Evolutionary conservation across 75 land plant species (phyloP).

Genomic region (Selaginella moellendorffii): DNA sequence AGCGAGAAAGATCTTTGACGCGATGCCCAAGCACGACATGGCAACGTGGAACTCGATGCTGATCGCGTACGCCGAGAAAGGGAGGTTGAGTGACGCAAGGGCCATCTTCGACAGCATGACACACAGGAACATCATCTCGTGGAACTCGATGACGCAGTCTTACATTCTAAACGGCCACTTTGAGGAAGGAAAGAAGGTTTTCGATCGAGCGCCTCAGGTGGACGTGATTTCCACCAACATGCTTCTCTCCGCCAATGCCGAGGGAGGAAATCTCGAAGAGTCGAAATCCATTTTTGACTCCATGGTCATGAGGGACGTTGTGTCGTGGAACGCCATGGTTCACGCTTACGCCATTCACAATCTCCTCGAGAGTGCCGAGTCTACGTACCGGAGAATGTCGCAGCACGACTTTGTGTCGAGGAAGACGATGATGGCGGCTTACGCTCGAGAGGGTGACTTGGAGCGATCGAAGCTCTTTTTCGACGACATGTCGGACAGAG

Average conservation of each 20-base stretch:
- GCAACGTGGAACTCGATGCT: conserved; percentile 1
- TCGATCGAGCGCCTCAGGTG: conserved; percentile 1
- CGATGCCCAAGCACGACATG: background rate
- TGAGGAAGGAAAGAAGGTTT: background rate
- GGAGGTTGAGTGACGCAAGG: background rate
- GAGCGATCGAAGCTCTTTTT: background rate
- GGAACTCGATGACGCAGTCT: background rate
- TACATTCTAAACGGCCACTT: background rate
- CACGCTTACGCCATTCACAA: background rate
- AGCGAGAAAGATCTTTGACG: background rate
- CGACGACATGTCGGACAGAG: conserved; percentile 2
- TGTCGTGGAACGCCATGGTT: background rate
- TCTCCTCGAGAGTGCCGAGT: background rate
- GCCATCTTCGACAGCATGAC: background rate
- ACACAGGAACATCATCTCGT: background rate
- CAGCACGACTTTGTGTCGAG: background rate
- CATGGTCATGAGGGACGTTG: background rate
- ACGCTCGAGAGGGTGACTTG: background rate
- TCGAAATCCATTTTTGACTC: background rate
- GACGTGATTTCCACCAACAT: background rate
- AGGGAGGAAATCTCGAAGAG: background rate
- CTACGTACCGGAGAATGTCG: background rate
- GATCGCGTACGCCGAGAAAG: background rate
- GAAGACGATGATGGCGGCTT: background rate
- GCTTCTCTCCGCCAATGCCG: background rate